Conservation (phyloP, 2,329 filamentous ascomycete species). For the Hymenoscyphus albidus region DNA sequence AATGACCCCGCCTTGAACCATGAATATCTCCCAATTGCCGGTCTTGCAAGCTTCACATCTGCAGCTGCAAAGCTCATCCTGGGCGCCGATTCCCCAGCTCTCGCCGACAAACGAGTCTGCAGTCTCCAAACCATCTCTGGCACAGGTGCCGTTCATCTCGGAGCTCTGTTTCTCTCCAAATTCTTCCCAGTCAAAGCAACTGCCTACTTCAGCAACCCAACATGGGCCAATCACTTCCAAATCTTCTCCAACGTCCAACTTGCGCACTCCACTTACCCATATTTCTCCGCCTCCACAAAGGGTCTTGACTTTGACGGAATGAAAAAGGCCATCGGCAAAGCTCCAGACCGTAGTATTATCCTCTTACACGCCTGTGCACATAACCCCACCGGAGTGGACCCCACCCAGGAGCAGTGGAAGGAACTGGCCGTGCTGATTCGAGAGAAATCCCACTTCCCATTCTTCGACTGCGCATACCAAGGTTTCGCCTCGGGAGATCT, state of each 20-base stretch:
- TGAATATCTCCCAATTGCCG: constrained; percentile 96
- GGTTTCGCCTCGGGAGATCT: constrained; percentile 94
- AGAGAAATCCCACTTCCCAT: constrained; percentile 83
- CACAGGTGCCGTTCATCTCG: constrained; percentile 90
- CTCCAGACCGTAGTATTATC: constrained; percentile 78
- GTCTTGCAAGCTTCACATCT: constrained; percentile 77
- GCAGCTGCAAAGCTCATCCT: constrained; percentile 91
- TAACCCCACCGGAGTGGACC: constrained; percentile 97
- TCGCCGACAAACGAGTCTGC: constrained; percentile 75
- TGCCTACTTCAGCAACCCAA: constrained; percentile 90
- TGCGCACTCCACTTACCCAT: constrained; percentile 78
- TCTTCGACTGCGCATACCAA: constrained; percentile 98
- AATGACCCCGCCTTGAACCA: constrained; percentile 90
- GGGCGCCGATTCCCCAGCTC: constrained; percentile 72
- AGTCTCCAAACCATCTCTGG: constrained; percentile 95
- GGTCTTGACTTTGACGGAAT: constrained; percentile 91
- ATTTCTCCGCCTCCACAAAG: constrained; percentile 85
- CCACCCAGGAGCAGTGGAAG: constrained; percentile 90
- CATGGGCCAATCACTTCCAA: constrained; percentile 98
- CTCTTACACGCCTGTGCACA: constrained; percentile 94
- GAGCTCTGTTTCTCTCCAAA: constrained; percentile 86
- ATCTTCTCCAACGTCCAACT: constrained; percentile 92
- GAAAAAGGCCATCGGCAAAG: constrained; percentile 64
- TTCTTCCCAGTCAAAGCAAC: constrained; percentile 77
- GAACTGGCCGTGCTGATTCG: constrained; percentile 76